Base-by-base conservation (phyloP, 2,329 filamentous ascomycete species). In the Neospermospora avenae region DNA sequence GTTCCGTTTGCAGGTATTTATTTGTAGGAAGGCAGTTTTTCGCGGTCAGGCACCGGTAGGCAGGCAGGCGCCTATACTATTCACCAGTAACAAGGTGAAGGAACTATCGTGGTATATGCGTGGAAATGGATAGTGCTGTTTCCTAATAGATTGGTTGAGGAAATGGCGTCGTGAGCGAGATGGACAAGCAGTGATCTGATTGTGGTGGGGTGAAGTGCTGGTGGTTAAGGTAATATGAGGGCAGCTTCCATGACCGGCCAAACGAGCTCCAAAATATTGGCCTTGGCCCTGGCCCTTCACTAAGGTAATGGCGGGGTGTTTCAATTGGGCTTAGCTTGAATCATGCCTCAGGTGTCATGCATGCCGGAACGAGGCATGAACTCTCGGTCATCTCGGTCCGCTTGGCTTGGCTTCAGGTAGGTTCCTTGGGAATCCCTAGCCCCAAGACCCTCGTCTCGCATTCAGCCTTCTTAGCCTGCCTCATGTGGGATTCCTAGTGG, bases 401-500 rank as follows among this genome's bases (percentile, higher is more conserved):
- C 28, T 31, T 35, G 7, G 28, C 8, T n/a, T 10, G 37, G 37
- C n/a, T n/a, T n/a, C n/a, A n/a, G n/a, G n/a, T n/a, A n/a, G n/a
- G n/a, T n/a, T n/a, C n/a, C n/a, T n/a, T n/a, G n/a, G n/a, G n/a
- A n/a, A n/a, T n/a, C n/a, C n/a, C n/a, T n/a, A 42, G 4, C 39
- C 28, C 34, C 31, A 18, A 18, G 46, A 18, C n/a, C 34, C 46
- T 51, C 22, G 42, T 28, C 24, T 37, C 46, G n/a, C 28, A 51
- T 51, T 51, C 46, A 56, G 62, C 44, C 59, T 60, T 31, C 28
- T 31, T 31, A 31, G 11, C 11, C 5, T 5, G 28, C 28, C 11
- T 61, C 57, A 62, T 58, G 42, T 25, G 28, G 54, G 52, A 53
- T 37, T 31, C 31, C 41, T 46, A 59, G 62, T 64, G 58, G 59